phyloP scores from a whole-genome alignment of 2,329 filamentous ascomycete genomes.

The Venturia aucupariae region DNA sequence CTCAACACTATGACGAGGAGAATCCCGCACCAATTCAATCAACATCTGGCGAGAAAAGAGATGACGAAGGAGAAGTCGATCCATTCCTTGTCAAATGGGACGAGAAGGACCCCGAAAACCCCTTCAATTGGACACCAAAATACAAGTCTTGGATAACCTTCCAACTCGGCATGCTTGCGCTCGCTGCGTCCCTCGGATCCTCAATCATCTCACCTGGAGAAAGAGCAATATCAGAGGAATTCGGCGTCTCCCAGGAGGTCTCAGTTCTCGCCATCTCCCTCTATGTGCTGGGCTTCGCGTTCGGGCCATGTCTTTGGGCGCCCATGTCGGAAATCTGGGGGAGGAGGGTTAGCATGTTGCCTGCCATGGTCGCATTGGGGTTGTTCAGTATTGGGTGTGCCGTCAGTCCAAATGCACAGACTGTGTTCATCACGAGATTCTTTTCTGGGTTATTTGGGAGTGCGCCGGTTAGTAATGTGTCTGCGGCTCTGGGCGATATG shows the following conservation, averaged over 20 bases:
- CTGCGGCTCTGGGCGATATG: conserved; percentile 58
- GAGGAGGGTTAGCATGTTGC: conserved; percentile 48
- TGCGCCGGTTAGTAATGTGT: conserved; percentile 60
- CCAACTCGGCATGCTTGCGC: conserved; percentile 41
- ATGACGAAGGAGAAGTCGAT: not conserved
- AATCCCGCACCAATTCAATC: not conserved
- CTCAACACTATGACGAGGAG: not conserved
- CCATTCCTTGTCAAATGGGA: conserved; percentile 11
- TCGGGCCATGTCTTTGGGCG: conserved; percentile 53
- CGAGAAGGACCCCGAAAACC: conserved; percentile 38
- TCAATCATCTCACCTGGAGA: conserved; percentile 52
- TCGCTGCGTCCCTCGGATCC: conserved; percentile 34
- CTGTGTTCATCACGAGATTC: conserved; percentile 16
- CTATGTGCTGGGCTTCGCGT: conserved; percentile 44
- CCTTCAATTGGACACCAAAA: conserved; percentile 47
- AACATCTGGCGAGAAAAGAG: not conserved
- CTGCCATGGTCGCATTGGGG: conserved; percentile 53
- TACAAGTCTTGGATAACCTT: conserved; percentile 39
- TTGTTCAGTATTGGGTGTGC: conserved; percentile 40
- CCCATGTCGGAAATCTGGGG: conserved; percentile 56
- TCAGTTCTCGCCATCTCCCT: conserved; percentile 41
- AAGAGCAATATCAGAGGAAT: conserved; percentile 40
- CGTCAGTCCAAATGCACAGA: conserved; percentile 27
- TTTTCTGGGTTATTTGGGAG: conserved; percentile 38
- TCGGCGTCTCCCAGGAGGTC: conserved; percentile 37